A percentile compares a stretch with the other conserved stretches of the same genome.
phyloP scores from a whole-genome alignment of 176 grass and related monocot genomes.

The Olyra latifolia region DNA sequence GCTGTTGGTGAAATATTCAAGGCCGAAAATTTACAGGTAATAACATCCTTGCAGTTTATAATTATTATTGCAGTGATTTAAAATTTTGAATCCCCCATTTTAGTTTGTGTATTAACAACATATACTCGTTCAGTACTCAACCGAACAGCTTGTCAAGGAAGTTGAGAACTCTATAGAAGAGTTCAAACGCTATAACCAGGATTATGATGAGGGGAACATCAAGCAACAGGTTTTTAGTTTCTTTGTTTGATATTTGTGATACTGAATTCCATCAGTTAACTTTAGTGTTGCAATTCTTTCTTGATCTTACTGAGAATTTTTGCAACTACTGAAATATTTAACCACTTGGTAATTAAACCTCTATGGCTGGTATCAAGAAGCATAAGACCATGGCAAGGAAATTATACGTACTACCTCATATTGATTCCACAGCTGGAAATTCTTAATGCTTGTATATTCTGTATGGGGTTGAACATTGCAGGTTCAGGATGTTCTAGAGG shows the following conservation, averaged over 20 bases:
- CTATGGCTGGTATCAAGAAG: not conserved
- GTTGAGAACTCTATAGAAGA: constrained; percentile 75
- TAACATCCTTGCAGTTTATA: not conserved
- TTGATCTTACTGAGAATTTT: not conserved
- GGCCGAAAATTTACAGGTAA: constrained; percentile 92
- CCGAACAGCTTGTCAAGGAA: constrained; percentile 85
- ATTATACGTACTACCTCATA: not conserved
- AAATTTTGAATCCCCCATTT: not conserved
- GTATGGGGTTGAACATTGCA: constrained; percentile 16
- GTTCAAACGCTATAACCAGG: constrained; percentile 89
- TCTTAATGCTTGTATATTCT: not conserved
- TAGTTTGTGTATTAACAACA: constrained; percentile 24
- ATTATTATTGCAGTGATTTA: not conserved
- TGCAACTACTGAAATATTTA: not conserved
- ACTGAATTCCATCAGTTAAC: constrained; percentile 11
- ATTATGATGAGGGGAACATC: constrained; percentile 79
- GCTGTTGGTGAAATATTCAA: constrained; percentile 91
- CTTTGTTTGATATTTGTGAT: constrained; percentile 7
- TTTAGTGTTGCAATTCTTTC: not conserved
- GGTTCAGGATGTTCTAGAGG: constrained; percentile 84
- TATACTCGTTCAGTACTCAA: constrained; percentile 69
- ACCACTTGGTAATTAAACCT: not conserved
- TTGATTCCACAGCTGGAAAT: not conserved
- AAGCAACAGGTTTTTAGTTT: constrained; percentile 70
- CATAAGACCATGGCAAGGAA: not conserved